Evolutionary conservation across 2,329 filamentous ascomycete genomes (phyloP).

Genomic region (Fusarium robinianum): DNA sequence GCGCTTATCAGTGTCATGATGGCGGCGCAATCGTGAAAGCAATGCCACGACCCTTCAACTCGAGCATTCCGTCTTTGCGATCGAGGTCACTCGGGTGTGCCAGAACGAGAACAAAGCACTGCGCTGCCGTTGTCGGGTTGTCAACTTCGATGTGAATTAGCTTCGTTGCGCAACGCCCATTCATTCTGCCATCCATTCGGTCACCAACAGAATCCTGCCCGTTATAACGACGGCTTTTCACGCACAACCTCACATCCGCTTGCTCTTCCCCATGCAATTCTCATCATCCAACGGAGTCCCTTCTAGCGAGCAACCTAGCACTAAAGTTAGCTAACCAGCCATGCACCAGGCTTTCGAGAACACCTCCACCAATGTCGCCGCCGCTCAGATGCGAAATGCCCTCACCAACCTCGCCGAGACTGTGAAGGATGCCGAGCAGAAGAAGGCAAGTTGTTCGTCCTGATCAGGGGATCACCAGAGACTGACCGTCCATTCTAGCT

Average conservation of each 20-base stretch:
- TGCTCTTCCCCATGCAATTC: no score
- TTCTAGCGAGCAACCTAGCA: not conserved
- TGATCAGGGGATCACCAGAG: not conserved
- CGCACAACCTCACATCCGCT: no score
- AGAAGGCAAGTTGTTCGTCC: conserved; percentile 68
- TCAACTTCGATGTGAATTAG: conserved; percentile 3
- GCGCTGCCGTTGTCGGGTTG: not conserved
- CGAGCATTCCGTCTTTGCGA: no score
- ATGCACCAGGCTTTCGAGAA: conserved; percentile 88
- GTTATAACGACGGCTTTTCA: no score
- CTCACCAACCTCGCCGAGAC: conserved; percentile 91
- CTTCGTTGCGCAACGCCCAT: conserved; percentile 3
- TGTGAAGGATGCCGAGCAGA: conserved; percentile 78
- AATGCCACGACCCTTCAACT: no score
- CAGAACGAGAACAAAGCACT: not conserved
- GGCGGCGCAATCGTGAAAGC: no score
- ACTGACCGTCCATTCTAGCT: conserved; percentile 56
- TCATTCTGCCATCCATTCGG: conserved; percentile 2
- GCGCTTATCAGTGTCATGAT: no score
- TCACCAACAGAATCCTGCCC: no score
- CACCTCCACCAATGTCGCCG: conserved; percentile 96
- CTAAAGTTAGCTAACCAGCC: conserved; percentile 33
- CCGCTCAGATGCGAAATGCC: conserved; percentile 98
- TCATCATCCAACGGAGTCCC: not conserved
- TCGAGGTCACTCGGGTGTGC: no score